Evolutionary conservation across 2,329 filamentous ascomycete species (phyloP).

Genomic region (Ophiosphaerella korrae): DNA sequence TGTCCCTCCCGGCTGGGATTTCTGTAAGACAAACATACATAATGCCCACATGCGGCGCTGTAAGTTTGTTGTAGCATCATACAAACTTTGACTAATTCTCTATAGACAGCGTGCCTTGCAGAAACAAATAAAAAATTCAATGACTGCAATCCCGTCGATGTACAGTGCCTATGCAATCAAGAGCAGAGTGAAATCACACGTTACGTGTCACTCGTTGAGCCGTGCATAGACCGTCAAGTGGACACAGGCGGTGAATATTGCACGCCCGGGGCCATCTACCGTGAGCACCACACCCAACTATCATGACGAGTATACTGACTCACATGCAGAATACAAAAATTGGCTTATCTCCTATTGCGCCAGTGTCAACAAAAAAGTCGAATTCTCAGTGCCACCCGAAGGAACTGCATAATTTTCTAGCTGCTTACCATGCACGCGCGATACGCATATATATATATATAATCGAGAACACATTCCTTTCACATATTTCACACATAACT

Average conservation of each 20-base stretch:
- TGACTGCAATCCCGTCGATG: conserved; percentile 9
- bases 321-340: conserved; percentile 21
- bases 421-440: neutral
- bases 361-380: conserved; percentile 16
- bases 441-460: neutral
- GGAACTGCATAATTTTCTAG: neutral
- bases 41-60: conserved; percentile 24
- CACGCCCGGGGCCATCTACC: conserved; percentile 20
- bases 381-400: conserved; percentile 1
- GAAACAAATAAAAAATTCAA: conserved; percentile 14
- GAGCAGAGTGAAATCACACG: conserved; percentile 17
- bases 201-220: conserved; percentile 22
- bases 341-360: conserved; percentile 15
- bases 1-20: neutral
- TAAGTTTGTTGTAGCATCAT: neutral
- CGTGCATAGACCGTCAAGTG: conserved; percentile 19
- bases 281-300: conserved; percentile 8
- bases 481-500: neutral
- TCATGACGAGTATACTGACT: conserved; percentile 6
- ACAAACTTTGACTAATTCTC: neutral
- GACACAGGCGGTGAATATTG: conserved; percentile 10
- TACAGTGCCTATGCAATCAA: conserved; percentile 20
- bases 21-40: conserved; percentile 50
- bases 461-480: conserved; percentile 12
- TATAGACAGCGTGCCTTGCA: conserved; percentile 14